Percentiles rank a stretch among this genome's conserved stretches.
Evolutionary conservation across 73 alveolate genomes (phyloP).

Genomic region (Paramecium pentaurelia): DNA sequence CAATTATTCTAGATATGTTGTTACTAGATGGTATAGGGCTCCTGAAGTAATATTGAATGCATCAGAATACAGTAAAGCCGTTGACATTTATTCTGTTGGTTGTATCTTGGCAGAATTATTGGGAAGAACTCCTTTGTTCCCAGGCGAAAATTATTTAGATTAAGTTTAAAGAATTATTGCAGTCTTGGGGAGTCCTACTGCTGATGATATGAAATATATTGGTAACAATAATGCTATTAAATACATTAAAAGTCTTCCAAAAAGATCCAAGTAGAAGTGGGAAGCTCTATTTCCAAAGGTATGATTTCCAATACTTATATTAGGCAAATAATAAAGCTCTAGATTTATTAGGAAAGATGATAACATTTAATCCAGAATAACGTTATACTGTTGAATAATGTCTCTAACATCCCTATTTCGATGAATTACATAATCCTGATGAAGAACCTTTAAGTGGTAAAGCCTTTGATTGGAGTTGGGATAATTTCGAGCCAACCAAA

Average conservation of each 20-base stretch:
- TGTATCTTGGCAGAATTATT: constrained; percentile 85
- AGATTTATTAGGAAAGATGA: constrained; percentile 87
- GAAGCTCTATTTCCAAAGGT: constrained; percentile 85
- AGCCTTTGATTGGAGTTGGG: constrained; percentile 91
- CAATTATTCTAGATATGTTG: constrained; percentile 71
- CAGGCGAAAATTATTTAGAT: constrained; percentile 88
- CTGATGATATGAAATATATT: constrained; percentile 84
- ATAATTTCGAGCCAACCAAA: constrained; percentile 87
- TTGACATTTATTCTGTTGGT: constrained; percentile 88
- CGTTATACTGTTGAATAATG: constrained; percentile 86
- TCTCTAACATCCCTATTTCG: constrained; percentile 88
- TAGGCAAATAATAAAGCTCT: constrained; percentile 87
- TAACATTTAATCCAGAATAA: constrained; percentile 88
- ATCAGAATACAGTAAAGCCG: constrained; percentile 76
- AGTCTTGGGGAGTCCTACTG: constrained; percentile 88
- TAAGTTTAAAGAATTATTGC: constrained; percentile 83
- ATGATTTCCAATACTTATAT: constrained; percentile 43
- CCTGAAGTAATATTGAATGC: constrained; percentile 77
- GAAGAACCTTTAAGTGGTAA: constrained; percentile 80
- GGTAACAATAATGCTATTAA: constrained; percentile 88
- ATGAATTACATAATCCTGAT: constrained; percentile 83
- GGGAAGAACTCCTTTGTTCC: constrained; percentile 92
- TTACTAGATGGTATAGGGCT: constrained; percentile 72
- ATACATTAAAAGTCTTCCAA: constrained; percentile 79
- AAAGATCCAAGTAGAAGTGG: constrained; percentile 82